Evolutionary conservation across 805 yeast species (phyloP), one percentile per base, ranked within the genome.

Genomic region (Torulaspora quercuum): DNA sequence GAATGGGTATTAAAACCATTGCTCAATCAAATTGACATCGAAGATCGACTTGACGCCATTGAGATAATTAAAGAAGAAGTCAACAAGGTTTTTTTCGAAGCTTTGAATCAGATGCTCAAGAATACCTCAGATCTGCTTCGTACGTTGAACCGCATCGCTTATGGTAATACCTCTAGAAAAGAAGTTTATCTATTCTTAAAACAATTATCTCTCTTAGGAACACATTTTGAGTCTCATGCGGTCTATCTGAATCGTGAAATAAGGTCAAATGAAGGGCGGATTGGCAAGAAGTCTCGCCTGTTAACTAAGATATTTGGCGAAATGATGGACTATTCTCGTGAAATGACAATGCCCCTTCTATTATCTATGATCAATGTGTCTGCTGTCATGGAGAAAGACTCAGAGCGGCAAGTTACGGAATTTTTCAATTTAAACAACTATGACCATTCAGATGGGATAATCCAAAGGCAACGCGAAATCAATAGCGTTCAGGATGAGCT

Each of bases 1-100:
- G 65, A 72, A 24, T 92, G 98, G 98, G 62, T 89, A 0, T 68
- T 77, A 1, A 67, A 71, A 42, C 98, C 98, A 1, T 66, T 89
- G 14, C 60, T 75, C 0, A 69, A 77, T 27, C 63, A 68, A 19
- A 67, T 62, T 1, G 62, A 63, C 6, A 82, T 92, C 2, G 69
- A 72, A 37, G 67, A 69, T n/a, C 69, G 98, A 16, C 62, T 73
- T 0, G 73, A 73, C 25, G 87, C 95, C 0, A 70, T 80, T 4
- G 70, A 69, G 14, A 70, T 73, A 38, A 55, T 80, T 3, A 63
- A 46, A 17, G 33, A 63, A 1, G 55, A 57, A 4, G 59, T 63
- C 11, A 67, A 68, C 41, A 65, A 62, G 20, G 56, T 65, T 4
- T 55, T 69, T 23, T 59, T 70, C 29, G 67, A 64, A 21, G 59